These are phyloP conservation scores for Holtermanniella nyarrowii DNA, from an alignment of 768 basidiomycete genomes.

Conservation along the genomic window DNA sequence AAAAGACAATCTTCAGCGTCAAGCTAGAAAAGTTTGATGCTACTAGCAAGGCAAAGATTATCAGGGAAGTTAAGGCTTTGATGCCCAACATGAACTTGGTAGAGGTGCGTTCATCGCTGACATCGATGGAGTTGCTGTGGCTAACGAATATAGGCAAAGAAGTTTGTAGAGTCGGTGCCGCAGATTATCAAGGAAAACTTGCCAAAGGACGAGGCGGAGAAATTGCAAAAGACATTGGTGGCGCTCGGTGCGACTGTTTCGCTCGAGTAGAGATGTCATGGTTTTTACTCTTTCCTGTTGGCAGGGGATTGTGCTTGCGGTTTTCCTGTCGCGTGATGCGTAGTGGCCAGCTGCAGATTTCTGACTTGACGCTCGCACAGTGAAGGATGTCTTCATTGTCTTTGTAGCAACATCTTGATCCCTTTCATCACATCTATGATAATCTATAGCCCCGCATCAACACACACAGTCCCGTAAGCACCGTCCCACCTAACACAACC, in stretches of 20 bases:
- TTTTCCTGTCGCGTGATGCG: too few relatives aligned
- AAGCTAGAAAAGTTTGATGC: conserved; percentile 91
- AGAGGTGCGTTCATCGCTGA: conserved; percentile 59
- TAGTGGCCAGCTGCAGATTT: background rate
- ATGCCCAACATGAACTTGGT: conserved; percentile 94
- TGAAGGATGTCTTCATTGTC: background rate
- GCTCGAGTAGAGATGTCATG: conserved; percentile 53
- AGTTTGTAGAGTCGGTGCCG: conserved; percentile 92
- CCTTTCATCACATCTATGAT: too few relatives aligned
- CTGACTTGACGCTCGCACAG: background rate
- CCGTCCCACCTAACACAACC: background rate
- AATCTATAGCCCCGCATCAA: background rate
- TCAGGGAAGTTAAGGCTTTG: conserved; percentile 91
- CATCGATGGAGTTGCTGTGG: too few relatives aligned
- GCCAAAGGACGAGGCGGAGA: conserved; percentile 95
- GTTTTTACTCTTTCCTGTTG: too few relatives aligned
- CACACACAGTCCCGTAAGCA: background rate
- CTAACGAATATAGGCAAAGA: conserved; percentile 69
- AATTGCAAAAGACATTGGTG: conserved; percentile 82
- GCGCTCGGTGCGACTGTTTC: conserved; percentile 75
- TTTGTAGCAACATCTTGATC: too few relatives aligned
- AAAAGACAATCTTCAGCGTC: conserved; percentile 95
- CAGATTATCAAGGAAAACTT: conserved; percentile 88
- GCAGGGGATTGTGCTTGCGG: too few relatives aligned
- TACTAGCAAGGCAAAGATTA: conserved; percentile 86